These are phyloP conservation scores for Gaeumannomyces sp. DNA, from an alignment of 2,329 filamentous ascomycete genomes.

Conservation along the genomic window DNA sequence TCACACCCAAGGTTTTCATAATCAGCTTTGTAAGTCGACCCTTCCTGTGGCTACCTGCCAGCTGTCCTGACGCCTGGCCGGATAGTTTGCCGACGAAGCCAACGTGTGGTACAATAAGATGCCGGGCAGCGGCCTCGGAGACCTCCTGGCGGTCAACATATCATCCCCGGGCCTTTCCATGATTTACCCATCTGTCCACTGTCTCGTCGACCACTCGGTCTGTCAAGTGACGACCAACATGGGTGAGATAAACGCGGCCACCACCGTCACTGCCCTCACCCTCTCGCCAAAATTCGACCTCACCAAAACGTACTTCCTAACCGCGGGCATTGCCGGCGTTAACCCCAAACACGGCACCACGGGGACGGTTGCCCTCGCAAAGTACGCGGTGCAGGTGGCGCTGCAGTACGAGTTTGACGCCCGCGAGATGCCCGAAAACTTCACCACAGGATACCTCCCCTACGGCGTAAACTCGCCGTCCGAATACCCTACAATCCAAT, in stretches of 20 bases:
- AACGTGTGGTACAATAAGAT: conserved; percentile 54
- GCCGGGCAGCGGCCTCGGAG: conserved; percentile 37
- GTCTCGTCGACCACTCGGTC: conserved; percentile 51
- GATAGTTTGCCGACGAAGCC: conserved; percentile 56
- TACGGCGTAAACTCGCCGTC: no score
- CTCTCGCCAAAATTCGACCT: conserved; percentile 59
- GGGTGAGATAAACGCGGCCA: conserved; percentile 61
- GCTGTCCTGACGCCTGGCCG: no score
- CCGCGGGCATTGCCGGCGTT: conserved; percentile 68
- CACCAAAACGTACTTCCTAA: conserved; percentile 60
- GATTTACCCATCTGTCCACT: conserved; percentile 59
- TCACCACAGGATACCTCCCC: conserved; percentile 62
- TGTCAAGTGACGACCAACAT: conserved; percentile 69
- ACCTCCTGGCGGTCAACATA: conserved; percentile 51
- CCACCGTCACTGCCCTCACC: conserved; percentile 57
- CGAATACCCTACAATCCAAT: no score
- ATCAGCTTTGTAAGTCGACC: conserved; percentile 48
- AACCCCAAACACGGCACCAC: conserved; percentile 63
- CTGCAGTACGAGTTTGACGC: conserved; percentile 71
- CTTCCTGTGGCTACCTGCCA: no score
- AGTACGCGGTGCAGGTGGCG: conserved; percentile 67
- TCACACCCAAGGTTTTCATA: conserved; percentile 56
- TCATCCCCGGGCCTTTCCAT: conserved; percentile 58
- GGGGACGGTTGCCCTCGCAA: conserved; percentile 59
- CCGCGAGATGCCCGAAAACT: conserved; percentile 58